These are phyloP conservation scores for Lycium ferocissimum DNA, from an alignment of 257 asterid species.

Conservation along the genomic window DNA sequence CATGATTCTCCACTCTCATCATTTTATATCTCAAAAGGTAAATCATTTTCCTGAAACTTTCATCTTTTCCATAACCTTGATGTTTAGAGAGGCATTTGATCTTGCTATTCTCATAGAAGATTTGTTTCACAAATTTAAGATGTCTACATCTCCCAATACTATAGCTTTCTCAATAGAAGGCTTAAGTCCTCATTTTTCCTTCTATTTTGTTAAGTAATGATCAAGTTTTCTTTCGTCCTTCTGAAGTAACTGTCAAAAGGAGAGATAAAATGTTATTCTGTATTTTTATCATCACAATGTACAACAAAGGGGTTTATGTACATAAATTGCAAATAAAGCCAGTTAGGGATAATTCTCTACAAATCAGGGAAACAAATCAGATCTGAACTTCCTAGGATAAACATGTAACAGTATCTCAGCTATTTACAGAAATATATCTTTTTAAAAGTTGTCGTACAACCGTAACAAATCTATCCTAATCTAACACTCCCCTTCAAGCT, in stretches of 20 bases:
- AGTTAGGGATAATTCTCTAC: conserved; percentile 9
- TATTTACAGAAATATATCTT: background rate
- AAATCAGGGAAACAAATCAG: background rate
- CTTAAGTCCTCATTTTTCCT: background rate
- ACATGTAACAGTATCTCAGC: background rate
- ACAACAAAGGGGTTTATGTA: background rate
- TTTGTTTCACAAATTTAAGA: background rate
- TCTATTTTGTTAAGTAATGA: background rate
- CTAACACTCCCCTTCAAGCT: background rate
- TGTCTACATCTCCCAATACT: conserved; percentile 21
- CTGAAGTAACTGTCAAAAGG: background rate
- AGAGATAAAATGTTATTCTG: background rate
- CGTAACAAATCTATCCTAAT: background rate
- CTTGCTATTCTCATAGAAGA: background rate
- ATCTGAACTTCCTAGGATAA: conserved; percentile 4
- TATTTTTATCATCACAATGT: background rate
- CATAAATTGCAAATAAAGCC: background rate
- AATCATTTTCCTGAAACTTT: background rate
- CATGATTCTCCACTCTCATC: background rate
- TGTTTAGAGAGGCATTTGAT: conserved; percentile 21
- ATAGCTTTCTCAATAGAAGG: background rate
- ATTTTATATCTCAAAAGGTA: background rate
- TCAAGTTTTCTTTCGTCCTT: background rate
- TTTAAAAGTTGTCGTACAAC: background rate
- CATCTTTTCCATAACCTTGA: background rate